These are phyloP conservation scores for Russula griseocarnosa DNA, from an alignment of 768 basidiomycete species.

Conservation along the genomic window DNA sequence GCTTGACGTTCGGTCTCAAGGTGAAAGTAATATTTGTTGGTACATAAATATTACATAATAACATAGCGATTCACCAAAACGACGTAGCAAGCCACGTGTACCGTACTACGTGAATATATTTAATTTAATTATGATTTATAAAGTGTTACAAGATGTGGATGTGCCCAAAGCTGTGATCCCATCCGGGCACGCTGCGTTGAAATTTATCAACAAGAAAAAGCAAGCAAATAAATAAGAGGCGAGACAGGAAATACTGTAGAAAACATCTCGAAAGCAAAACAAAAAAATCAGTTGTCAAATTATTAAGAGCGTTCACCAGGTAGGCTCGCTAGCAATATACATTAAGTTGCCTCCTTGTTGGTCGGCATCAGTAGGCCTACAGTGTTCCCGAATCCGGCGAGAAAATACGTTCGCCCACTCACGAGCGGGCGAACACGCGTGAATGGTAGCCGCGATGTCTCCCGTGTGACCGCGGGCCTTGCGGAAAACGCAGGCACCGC, in stretches of 20 bases:
- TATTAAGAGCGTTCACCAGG: background rate
- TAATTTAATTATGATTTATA: conserved; percentile 9
- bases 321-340: background rate
- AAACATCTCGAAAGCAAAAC: conserved; percentile 5
- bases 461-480: conserved; percentile 4
- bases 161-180: background rate
- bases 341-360: conserved; percentile 3
- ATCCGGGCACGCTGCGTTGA: background rate
- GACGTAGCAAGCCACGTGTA: background rate
- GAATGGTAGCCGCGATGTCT: conserved; percentile 26
- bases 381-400: conserved; percentile 29
- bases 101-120: conserved; percentile 1
- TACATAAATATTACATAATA: conserved; percentile 23
- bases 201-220: background rate
- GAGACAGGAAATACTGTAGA: background rate
- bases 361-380: conserved; percentile 24
- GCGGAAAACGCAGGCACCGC: background rate
- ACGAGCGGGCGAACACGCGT: conserved; percentile 28
- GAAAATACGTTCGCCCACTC: conserved; percentile 21
- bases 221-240: background rate
- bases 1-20: background rate
- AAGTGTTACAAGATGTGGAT: conserved; percentile 17
- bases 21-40: too few relatives aligned
- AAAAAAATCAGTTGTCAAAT: background rate
- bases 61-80: background rate